Evolutionary conservation across 1,284 basidiomycete species (phyloP), one percentile per base, ranked within the genome.

Genomic region (Austroboletus niveus): DNA sequence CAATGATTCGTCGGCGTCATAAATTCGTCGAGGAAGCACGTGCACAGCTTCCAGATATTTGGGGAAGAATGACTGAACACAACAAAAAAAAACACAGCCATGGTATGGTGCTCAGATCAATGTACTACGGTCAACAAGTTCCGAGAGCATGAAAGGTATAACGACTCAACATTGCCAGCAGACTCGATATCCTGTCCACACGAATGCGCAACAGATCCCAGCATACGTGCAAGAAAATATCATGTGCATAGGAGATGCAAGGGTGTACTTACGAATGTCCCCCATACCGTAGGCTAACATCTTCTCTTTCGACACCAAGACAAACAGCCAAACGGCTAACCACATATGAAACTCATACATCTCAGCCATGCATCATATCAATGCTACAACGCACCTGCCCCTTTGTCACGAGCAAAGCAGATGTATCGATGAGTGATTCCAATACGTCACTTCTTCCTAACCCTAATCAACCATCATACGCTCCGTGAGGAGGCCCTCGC

Each of bases 401-500:
- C 65, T 48, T 60, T 54, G 51, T 55, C 50, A 44, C 50, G 44
- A 64, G 60, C 53, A 55, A 52, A 62, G 55, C 47, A 61, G 65
- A 59, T 65, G 61, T 53, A 65, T 55, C 63, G 50, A 53, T 60
- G 55, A 58, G 51, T 55, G 52, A 46, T 47, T 54, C 54, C 58
- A 56, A 57, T 42, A 53, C 46, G 49, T 52, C 29, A 50, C 41
- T 47, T 47, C 55, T 27, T 35, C 47, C 50, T 42, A 57, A 41
- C 45, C 69, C 55, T 68, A 84, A 68, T 89, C 87, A 63, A 88
- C 84, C 72, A 88, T 77, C 79, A 87, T 80, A 64, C 78, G 80
- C 64, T 89, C 88, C 27, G 88, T 90, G 63, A 87, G 80, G 48
- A 92, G 75, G 44, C 89, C 89, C 71, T 92, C 89, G 54, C 84